A percentile compares a stretch with the other conserved stretches of the same genome.
phyloP scores from a whole-genome alignment of 352 stramenopile species.

The Halophytophthora batemanensis region DNA sequence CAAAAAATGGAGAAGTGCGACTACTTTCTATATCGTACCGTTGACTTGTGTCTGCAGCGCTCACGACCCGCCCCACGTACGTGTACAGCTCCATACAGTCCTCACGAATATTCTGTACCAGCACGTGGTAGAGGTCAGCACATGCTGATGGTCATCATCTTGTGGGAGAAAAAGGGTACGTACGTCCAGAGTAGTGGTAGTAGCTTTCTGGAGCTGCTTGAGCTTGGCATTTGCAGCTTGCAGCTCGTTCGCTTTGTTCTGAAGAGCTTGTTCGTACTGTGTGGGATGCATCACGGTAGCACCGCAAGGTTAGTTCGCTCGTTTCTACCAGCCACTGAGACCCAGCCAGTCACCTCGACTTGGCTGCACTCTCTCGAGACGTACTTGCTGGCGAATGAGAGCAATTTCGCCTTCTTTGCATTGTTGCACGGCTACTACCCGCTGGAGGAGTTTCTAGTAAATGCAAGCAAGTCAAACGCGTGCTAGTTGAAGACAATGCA shows the following conservation, averaged over 20 bases:
- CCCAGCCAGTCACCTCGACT: background rate
- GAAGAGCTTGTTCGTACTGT: constrained; percentile 64
- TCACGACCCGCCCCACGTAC: constrained; percentile 47
- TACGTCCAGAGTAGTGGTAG: constrained; percentile 47
- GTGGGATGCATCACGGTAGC: background rate
- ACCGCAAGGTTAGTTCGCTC: background rate
- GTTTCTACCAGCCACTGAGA: background rate
- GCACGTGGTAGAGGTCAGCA: constrained; percentile 4
- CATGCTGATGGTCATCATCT: background rate
- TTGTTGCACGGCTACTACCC: constrained; percentile 45
- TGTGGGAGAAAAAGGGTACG: constrained; percentile 1
- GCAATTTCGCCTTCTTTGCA: constrained; percentile 70
- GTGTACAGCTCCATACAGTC: constrained; percentile 73
- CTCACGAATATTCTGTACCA: constrained; percentile 47
- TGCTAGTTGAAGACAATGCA: background rate
- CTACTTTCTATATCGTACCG: constrained; percentile 8
- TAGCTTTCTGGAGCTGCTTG: constrained; percentile 33
- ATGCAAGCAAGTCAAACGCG: background rate
- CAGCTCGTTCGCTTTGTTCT: constrained; percentile 48
- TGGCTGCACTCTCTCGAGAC: background rate
- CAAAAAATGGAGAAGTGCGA: too few relatives aligned
- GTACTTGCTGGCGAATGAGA: constrained; percentile 65
- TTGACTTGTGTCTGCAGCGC: constrained; percentile 22
- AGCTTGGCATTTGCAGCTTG: constrained; percentile 29
- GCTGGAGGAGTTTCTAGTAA: constrained; percentile 44